Conservation (phyloP, 345 rosid species). For the Microthlaspi erraticum region DNA sequence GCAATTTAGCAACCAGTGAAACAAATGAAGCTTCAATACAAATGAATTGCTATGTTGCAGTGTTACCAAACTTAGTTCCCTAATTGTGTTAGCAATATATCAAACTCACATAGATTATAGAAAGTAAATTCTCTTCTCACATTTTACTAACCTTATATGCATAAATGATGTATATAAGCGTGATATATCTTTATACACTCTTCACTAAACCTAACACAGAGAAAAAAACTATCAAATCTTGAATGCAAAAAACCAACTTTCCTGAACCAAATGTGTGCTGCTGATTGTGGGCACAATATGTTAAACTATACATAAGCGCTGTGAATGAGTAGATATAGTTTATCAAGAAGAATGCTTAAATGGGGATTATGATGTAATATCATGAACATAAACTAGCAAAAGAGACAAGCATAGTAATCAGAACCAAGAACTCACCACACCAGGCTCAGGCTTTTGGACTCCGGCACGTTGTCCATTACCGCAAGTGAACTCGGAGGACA, state of each 20-base stretch:
- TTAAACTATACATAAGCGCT: background rate
- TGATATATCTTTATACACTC: background rate
- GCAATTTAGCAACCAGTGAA: background rate
- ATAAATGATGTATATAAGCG: slow-evolving; percentile 9
- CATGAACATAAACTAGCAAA: background rate
- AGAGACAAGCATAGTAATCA: background rate
- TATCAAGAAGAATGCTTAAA: background rate
- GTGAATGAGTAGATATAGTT: background rate
- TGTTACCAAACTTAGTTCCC: background rate
- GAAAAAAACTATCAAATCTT: slow-evolving; percentile 24
- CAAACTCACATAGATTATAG: background rate
- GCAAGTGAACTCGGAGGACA: slow-evolving; percentile 48
- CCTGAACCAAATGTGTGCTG: background rate
- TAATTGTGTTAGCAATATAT: slow-evolving; percentile 13
- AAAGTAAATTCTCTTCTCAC: background rate
- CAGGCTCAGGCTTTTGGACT: slow-evolving; percentile 31
- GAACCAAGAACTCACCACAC: slow-evolving; percentile 52
- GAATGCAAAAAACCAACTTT: background rate
- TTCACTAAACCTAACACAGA: slow-evolving; percentile 8
- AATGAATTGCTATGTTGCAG: background rate
- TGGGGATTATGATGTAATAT: background rate
- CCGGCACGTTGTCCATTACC: slow-evolving; percentile 38
- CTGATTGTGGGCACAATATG: background rate
- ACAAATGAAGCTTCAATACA: slow-evolving; percentile 16
- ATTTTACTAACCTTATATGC: slow-evolving; percentile 4